Base-by-base conservation (phyloP, 106 monocot species). In the Gastrodia elata region DNA sequence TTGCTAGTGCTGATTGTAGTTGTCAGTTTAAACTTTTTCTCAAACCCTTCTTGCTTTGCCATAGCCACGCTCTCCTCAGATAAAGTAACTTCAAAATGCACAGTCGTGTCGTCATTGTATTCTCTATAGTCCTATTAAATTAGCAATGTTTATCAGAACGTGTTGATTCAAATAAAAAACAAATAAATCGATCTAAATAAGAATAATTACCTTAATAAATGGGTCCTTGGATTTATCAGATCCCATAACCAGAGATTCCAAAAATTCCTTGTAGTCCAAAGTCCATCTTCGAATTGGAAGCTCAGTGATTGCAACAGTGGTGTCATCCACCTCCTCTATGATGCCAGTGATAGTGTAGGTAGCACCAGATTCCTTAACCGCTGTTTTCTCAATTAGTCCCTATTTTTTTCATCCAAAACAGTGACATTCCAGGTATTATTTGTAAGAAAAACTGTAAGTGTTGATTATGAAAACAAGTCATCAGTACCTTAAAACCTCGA, bases 241-340 rank as follows among this genome's bases (percentile, higher is more conserved):
- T 16, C 86, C 88, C 18, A 74, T 85, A 80, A 88, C 78, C 40
- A 83, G 3, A 11, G 79, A 75, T 73, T 91, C 88, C 0, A 98
- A 80, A 71, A 91, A 93, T 61, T 91, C 88, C 69, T 93, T 93
- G 41, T 93, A 98, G 35, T 93, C 98, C 36, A 82, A 84, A 32
- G 98, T 91, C 98, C 93, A 98, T 65, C 91, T 79, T 33, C 98
- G 82, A 61, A 98, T 70, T 15, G 98, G 98, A 59, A 98, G 81
- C 76, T 98, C 98, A 0, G 78, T 84, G 14, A 98, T 82, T 74
- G 78, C 82, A 33, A 98, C n/a, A 20, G 88, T 93, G 5, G 82
- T 87, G 55, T 42, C 42, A 33, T 93, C 91, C 5, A 81, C 75
- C 74, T 88, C 87, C 69, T 98, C 93, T 24, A 84, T 75, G 8